These are phyloP conservation scores for Areca catechu DNA, from an alignment of 176 grass and related monocot genomes.

Conservation along the genomic window DNA sequence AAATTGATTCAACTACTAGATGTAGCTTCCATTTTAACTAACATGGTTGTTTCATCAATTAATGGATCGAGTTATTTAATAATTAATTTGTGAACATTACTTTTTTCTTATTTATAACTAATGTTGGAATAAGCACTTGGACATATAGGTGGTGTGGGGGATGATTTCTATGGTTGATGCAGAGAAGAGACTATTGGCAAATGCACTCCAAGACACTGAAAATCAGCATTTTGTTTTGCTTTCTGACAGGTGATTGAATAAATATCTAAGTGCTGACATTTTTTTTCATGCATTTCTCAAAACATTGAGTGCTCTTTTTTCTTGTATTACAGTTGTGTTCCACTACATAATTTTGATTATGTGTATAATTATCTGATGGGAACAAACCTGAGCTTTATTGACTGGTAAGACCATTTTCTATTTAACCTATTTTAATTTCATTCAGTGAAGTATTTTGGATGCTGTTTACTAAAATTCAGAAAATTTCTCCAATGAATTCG, in stretches of 20 bases:
- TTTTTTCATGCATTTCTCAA: slow-evolving; percentile 20
- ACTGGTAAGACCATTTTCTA: slow-evolving; percentile 58
- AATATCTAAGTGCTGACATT: slow-evolving; percentile 11
- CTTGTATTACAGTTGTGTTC: slow-evolving; percentile 72
- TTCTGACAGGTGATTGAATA: slow-evolving; percentile 63
- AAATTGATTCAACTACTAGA: no score
- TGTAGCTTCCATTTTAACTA: no score
- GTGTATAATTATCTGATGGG: slow-evolving; percentile 93
- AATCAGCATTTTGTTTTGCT: slow-evolving; percentile 95
- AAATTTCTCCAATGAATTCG: no score
- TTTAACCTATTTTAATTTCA: no score
- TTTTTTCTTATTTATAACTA: slow-evolving; percentile 1
- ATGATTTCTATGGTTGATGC: slow-evolving; percentile 99
- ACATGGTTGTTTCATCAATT: no score
- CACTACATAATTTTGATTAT: slow-evolving; percentile 94
- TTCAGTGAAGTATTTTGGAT: no score
- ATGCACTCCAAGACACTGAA: slow-evolving; percentile 73
- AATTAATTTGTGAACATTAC: slow-evolving; percentile 1
- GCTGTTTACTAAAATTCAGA: no score
- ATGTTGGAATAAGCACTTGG: background rate
- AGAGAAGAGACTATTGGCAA: slow-evolving; percentile 83
- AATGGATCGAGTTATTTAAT: no score
- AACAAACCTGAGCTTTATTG: slow-evolving; percentile 74
- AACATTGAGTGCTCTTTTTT: slow-evolving; percentile 17
- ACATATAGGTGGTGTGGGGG: slow-evolving; percentile 76